phyloP scores from a whole-genome alignment of 768 basidiomycete genomes.

The Boletus sensibilis region DNA sequence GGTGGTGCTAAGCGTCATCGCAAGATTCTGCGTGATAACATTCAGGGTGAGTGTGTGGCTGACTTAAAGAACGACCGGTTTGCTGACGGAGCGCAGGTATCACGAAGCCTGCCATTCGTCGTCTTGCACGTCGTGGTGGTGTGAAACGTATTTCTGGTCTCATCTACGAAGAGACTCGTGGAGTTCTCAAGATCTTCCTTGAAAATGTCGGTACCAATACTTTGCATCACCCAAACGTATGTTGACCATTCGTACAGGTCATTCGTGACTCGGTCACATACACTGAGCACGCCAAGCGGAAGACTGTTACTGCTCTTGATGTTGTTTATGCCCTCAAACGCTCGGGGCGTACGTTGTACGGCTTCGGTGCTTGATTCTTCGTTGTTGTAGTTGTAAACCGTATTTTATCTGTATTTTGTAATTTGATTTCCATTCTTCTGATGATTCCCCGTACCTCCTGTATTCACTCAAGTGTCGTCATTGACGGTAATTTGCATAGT shows the following conservation, averaged over 20 bases:
- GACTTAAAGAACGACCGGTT: not conserved
- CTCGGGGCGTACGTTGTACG: slow-evolving; percentile 86
- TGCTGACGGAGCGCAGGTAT: slow-evolving; percentile 53
- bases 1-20: slow-evolving; percentile 95
- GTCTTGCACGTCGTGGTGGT: slow-evolving; percentile 95
- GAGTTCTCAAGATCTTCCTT: slow-evolving; percentile 86
- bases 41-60: slow-evolving; percentile 50
- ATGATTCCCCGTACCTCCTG: not conserved
- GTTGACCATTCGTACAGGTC: slow-evolving; percentile 45
- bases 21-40: slow-evolving; percentile 89
- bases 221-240: slow-evolving; percentile 32
- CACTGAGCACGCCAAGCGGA: slow-evolving; percentile 96
- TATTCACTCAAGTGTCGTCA: too few species aligned
- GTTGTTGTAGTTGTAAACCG: slow-evolving; percentile 4
- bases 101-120: slow-evolving; percentile 93
- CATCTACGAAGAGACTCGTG: slow-evolving; percentile 89
- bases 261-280: slow-evolving; percentile 98
- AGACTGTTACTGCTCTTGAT: slow-evolving; percentile 94
- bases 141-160: slow-evolving; percentile 87
- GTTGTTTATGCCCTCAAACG: slow-evolving; percentile 87
- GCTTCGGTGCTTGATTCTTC: slow-evolving; percentile 58
- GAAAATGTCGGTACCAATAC: slow-evolving; percentile 78
- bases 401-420: slow-evolving; percentile 32
- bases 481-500: too few species aligned
- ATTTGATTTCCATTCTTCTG: slow-evolving; percentile 7